phyloP scores from a whole-genome alignment of 176 grass and related monocot species.

The Areca catechu region DNA sequence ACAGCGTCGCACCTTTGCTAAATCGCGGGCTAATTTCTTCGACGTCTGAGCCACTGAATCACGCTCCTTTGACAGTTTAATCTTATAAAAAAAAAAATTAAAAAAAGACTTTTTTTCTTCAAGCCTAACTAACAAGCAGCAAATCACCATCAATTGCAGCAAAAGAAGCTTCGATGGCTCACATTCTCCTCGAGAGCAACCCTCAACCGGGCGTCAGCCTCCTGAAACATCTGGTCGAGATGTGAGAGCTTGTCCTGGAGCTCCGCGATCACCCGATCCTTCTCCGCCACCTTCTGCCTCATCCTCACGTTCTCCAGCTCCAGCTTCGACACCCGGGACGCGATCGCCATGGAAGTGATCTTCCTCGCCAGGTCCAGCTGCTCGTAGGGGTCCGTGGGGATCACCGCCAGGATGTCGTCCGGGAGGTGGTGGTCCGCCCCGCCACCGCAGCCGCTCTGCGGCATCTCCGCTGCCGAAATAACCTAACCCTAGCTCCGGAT shows the following conservation, averaged over 20 bases:
- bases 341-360: conserved; percentile 80
- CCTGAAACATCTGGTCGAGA: conserved; percentile 54
- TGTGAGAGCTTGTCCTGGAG: conserved; percentile 64
- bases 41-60: conserved; percentile 64
- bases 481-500: background rate
- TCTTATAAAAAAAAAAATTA: conserved; percentile 21
- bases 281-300: conserved; percentile 41
- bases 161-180: conserved; percentile 2
- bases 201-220: conserved; percentile 57
- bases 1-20: conserved; percentile 43
- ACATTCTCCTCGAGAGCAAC: conserved; percentile 84
- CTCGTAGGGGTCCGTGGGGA: conserved; percentile 70
- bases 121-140: background rate
- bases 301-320: conserved; percentile 60
- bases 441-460: conserved; percentile 4
- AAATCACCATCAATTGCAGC: too few species aligned
- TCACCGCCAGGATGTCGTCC: conserved; percentile 58
- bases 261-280: conserved; percentile 43
- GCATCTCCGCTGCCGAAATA: conserved; percentile 12
- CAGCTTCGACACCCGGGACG: conserved; percentile 56
- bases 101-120: background rate
- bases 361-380: conserved; percentile 89
- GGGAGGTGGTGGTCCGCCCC: conserved; percentile 32
- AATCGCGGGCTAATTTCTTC: conserved; percentile 69
- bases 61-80: conserved; percentile 68